Conservation (phyloP, 208 protist species). For the Trichomonas vaginalis region DNA sequence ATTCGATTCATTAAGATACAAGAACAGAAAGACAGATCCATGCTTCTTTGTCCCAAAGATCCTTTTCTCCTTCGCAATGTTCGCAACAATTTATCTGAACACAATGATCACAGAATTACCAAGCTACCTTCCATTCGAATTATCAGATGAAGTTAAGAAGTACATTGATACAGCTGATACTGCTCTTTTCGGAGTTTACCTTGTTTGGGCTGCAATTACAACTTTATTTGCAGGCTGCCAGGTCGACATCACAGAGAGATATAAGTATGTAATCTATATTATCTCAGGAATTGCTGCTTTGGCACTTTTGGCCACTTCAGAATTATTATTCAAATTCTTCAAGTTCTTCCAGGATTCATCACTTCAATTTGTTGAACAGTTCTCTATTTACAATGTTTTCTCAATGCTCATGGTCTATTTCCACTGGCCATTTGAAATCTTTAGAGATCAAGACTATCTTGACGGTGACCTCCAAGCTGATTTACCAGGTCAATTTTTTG, state of each 20-base stretch:
- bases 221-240: background rate
- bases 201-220: background rate
- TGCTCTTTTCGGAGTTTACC: background rate
- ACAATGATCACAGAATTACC: background rate
- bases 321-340: background rate
- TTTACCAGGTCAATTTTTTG: background rate
- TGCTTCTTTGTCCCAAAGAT: background rate
- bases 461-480: background rate
- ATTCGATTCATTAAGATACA: background rate
- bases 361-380: background rate
- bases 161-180: background rate
- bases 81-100: background rate
- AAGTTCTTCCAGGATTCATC: background rate
- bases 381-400: background rate
- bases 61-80: background rate
- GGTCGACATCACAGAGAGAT: conserved; percentile 2
- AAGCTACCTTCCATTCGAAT: background rate
- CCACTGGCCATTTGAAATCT: background rate
- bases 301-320: background rate
- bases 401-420: background rate
- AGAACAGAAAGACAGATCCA: background rate
- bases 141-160: background rate
- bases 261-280: background rate
- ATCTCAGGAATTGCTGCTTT: background rate
- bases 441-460: background rate